Evolutionary conservation across 169 alveolate species (phyloP), one percentile per base, ranked within the genome.

Genomic region (Plasmodium blacklocki): DNA sequence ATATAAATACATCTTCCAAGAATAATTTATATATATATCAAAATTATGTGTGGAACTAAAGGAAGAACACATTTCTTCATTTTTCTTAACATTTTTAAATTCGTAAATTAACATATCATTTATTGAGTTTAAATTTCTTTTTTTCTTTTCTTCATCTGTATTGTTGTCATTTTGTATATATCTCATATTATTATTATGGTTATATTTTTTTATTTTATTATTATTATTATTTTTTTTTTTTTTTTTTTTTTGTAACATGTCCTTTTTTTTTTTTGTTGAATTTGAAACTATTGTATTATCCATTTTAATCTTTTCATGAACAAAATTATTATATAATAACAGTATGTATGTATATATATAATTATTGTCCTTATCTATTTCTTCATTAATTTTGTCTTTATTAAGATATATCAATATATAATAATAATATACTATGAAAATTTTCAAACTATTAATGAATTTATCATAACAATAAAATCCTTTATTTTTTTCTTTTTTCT

Each of bases 1-100:
- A 60, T 86, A 86, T n/a, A 86, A 47, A 56, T 86, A 73, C 15
- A 86, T 19, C 45, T 23, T 86, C 92, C 92, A 86, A n/a, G 73
- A 14, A 23, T 21, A 29, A 54, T 73, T 62, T 32, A 86, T 47
- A 52, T 86, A 86, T 23, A 86, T 60, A 66, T 86, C 92, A 29
- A 70, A 86, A 66, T 73, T 83, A 23, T 83, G 64, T 58, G 59
- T 62, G 15, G 14, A 11, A 14, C 64, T 26, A 52, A 32, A 59
- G 26, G 50, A 66, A 21, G 9, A 19, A 26, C 66, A 39, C 12
- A 14, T 66, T 12, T 70, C 73, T 43, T 86, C 88, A 23, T 58
- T 70, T 54, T 63, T 50, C 23, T 86, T 52, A 14, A 54, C 74
- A 23, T 86, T 59, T 54, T 64, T 71, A 52, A 47, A 86, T 54